phyloP scores from a whole-genome alignment of 805 yeast genomes.

The Spathaspora boniae region DNA sequence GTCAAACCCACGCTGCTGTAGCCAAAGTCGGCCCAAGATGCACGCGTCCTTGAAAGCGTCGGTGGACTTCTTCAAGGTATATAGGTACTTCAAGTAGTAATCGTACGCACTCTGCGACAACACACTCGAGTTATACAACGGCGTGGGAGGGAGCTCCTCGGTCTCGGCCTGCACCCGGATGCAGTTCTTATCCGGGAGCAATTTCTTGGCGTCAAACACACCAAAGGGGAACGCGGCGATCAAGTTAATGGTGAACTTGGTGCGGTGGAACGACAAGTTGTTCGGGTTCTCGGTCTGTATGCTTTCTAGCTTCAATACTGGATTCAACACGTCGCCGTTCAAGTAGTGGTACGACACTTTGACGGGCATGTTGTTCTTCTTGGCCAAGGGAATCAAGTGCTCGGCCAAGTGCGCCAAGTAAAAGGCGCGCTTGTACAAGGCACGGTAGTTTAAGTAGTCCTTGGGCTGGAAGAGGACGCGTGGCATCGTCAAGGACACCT shows the following conservation, averaged over 20 bases:
- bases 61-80: conserved; percentile 69
- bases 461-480: conserved; percentile 68
- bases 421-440: conserved; percentile 84
- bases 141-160: conserved; percentile 65
- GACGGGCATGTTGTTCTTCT: conserved; percentile 56
- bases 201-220: conserved; percentile 68
- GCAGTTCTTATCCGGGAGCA: conserved; percentile 78
- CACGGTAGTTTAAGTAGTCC: conserved; percentile 87
- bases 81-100: conserved; percentile 69
- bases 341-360: conserved; percentile 60
- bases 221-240: conserved; percentile 71
- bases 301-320: conserved; percentile 65
- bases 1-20: conserved; percentile 78
- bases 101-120: conserved; percentile 66
- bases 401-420: conserved; percentile 78
- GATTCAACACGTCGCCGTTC: conserved; percentile 75
- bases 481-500: conserved; percentile 84
- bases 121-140: conserved; percentile 80
- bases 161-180: conserved; percentile 60
- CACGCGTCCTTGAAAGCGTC: conserved; percentile 87
- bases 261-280: conserved; percentile 57
- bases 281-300: conserved; percentile 44
- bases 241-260: conserved; percentile 69
- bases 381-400: conserved; percentile 50
- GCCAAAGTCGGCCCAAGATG: conserved; percentile 84